Percentiles rank a stretch among this genome's conserved stretches.
phyloP scores from a whole-genome alignment of 2,329 filamentous ascomycete species.

The Aschersonia sp. region DNA sequence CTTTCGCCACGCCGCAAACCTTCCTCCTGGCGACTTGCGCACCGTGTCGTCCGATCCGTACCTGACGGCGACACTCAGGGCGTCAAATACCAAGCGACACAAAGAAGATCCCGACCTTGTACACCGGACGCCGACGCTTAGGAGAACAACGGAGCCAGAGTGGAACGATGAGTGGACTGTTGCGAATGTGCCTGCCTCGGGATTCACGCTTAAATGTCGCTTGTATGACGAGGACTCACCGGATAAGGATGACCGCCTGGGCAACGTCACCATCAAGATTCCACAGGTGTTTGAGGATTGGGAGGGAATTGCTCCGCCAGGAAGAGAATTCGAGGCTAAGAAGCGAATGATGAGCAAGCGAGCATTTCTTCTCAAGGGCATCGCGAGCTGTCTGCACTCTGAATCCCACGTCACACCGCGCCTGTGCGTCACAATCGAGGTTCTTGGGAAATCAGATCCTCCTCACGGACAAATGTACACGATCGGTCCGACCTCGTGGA shows the following conservation, averaged over 20 bases:
- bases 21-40: conserved; percentile 70
- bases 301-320: conserved; percentile 48
- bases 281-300: conserved; percentile 47
- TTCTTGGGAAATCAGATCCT: conserved; percentile 61
- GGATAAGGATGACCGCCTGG: conserved; percentile 76
- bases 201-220: conserved; percentile 73
- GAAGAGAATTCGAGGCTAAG: conserved; percentile 54
- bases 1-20: conserved; percentile 66
- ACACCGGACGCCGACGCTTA: conserved; percentile 63
- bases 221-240: conserved; percentile 83
- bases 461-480: conserved; percentile 64
- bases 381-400: conserved; percentile 47
- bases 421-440: conserved; percentile 59
- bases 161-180: conserved; percentile 86
- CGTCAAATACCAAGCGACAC: conserved; percentile 57
- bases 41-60: conserved; percentile 74
- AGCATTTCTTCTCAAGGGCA: conserved; percentile 61
- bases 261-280: conserved; percentile 65
- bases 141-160: conserved; percentile 54
- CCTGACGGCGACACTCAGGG: conserved; percentile 60
- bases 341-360: conserved; percentile 80
- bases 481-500: conserved; percentile 59
- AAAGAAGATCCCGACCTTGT: conserved; percentile 70
- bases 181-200: conserved; percentile 67
- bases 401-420: conserved; percentile 54